phyloP scores from a whole-genome alignment of 805 yeast genomes.

The Candida tammaniensis region DNA sequence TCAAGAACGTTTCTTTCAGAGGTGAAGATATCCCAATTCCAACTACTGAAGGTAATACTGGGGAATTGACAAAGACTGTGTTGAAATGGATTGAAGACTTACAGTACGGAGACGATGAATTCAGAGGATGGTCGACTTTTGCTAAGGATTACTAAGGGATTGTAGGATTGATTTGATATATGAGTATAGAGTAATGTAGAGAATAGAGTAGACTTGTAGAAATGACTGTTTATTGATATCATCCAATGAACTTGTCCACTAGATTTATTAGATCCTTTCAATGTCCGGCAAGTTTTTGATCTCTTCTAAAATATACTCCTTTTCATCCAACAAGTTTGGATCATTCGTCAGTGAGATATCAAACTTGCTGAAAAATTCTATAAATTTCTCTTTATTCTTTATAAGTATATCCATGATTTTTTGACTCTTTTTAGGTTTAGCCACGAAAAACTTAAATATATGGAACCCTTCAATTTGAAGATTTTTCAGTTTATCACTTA shows the following conservation, averaged over 20 bases:
- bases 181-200: not conserved
- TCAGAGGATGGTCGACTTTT: constrained; percentile 50
- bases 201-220: not conserved
- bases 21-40: constrained; percentile 77
- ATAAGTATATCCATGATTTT: constrained; percentile 75
- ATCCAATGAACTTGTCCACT: not conserved
- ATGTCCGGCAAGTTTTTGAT: constrained; percentile 71
- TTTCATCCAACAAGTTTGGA: constrained; percentile 69
- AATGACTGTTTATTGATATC: not conserved
- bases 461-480: constrained; percentile 90
- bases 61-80: constrained; percentile 72
- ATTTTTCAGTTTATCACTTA: constrained; percentile 87
- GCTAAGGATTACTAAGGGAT: constrained; percentile 17
- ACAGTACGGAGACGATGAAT: constrained; percentile 83
- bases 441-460: constrained; percentile 92
- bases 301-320: constrained; percentile 72
- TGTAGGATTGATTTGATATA: not conserved
- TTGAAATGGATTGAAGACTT: constrained; percentile 84
- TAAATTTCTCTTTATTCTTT: constrained; percentile 76
- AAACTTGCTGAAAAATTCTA: constrained; percentile 66
- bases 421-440: constrained; percentile 87
- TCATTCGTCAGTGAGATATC: constrained; percentile 63
- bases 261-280: constrained; percentile 21
- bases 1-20: constrained; percentile 79
- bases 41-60: constrained; percentile 73